Evolutionary conservation across 495 filamentous ascomycete genomes (phyloP), one percentile per base, ranked within the genome.

Genomic region (Chaetomidium leptoderma): DNA sequence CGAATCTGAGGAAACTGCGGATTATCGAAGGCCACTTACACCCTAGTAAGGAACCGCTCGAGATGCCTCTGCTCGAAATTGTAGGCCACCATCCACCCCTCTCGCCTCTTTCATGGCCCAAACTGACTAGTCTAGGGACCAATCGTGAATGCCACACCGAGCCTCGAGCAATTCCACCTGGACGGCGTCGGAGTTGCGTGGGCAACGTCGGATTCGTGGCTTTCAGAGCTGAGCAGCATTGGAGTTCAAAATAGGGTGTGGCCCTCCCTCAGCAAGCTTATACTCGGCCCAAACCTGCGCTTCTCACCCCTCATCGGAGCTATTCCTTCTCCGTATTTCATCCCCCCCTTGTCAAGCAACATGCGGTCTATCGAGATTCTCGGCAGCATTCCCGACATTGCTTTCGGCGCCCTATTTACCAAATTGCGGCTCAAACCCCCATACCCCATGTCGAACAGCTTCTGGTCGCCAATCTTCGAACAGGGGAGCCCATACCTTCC

Each of bases 131-230:
- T 3, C 2, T 33, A 60, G 57, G 14, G 17, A 47, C 35, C 33
- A 1, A 16, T 60, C 11, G 39, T 55, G n/a, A n/a, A 7, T 3
- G 39, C 40, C 13, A 53, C 60, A 5, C 60, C 62, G 10, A 44
- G 43, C 16, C 62, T 69, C 13, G 59, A 67, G 32, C 35, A 60
- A n/a, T 35, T 68, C 9, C 35, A 43, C 35, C 27, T 67, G 30
- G 46, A 66, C 30, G 56, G 57, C 6, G 58, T 53, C 40, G 3
- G 2, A 2, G 36, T 47, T 11, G 6, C 13, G 6, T 49, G 52
- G 35, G 5, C 7, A 3, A n/a, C 19, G 2, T 9, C 29, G 2
- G 17, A 3, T 19, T 13, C 21, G 13, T 0, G 6, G 24, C 27
- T 40, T 2, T 36, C 29, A 17, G 29, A 11, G 0, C 23, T 11